A percentile compares a stretch with the other conserved stretches of the same genome.
These are phyloP conservation scores for Ziziphus jujuba DNA, from an alignment of 306 rosid genomes.

Conservation along the genomic window DNA sequence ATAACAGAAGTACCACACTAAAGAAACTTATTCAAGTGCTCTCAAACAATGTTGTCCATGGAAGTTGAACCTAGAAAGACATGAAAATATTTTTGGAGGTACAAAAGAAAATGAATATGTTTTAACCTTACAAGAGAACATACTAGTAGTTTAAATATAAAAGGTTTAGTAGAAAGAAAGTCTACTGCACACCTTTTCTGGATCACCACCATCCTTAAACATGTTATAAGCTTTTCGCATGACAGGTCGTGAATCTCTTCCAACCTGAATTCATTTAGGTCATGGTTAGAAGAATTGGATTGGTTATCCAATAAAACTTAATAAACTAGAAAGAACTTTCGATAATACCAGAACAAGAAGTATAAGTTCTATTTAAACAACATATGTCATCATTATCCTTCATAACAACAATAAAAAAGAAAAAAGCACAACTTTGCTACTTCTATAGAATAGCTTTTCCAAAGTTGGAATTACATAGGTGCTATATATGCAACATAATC, in stretches of 20 bases:
- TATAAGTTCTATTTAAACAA: not conserved
- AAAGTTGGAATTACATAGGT: no score
- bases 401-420: no score
- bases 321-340: no score
- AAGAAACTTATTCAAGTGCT: no score
- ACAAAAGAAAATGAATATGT: not conserved
- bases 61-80: not conserved
- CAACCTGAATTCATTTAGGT: constrained; percentile 62
- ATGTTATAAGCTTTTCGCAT: constrained; percentile 75
- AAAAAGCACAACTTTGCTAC: no score
- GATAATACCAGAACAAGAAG: not conserved
- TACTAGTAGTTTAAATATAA: not conserved
- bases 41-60: no score
- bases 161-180: constrained; percentile 4
- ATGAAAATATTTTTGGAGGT: not conserved
- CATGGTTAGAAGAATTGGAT: constrained; percentile 7
- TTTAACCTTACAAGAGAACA: not conserved
- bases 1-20: no score
- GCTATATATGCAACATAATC: no score
- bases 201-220: constrained; percentile 89
- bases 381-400: not conserved
- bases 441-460: no score
- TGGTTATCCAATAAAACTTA: not conserved
- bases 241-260: constrained; percentile 72
- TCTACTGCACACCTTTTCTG: constrained; percentile 57